Conservation (phyloP, 768 basidiomycete genomes). For the Hygrophoropsis aurantiaca region DNA sequence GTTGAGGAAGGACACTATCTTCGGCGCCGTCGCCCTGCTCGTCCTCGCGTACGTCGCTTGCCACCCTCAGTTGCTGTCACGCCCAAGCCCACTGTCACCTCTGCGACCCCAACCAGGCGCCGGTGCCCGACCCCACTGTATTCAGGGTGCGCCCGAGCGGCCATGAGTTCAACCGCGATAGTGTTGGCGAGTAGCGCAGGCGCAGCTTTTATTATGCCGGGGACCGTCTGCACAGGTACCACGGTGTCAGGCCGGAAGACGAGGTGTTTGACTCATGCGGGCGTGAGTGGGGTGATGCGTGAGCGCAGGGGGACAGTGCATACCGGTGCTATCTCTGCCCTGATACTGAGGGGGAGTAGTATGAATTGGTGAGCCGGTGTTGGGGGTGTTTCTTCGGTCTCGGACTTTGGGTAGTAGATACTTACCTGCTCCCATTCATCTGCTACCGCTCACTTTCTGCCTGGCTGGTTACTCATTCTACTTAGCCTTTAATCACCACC, state of each 20-base stretch:
- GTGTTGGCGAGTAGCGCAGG: conserved; percentile 68
- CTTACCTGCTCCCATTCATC: too few species aligned
- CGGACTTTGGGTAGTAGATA: too few species aligned
- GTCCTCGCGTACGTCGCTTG: conserved; percentile 73
- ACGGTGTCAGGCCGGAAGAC: conserved; percentile 37
- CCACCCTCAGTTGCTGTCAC: conserved; percentile 63
- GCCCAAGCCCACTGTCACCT: conserved; percentile 73
- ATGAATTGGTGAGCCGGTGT: conserved; percentile 82
- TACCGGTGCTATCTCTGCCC: conserved; percentile 67
- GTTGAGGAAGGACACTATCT: conserved; percentile 36
- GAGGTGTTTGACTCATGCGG: conserved; percentile 34
- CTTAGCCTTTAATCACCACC: too few species aligned
- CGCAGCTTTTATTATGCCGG: conserved; percentile 87
- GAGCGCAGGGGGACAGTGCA: conserved; percentile 61
- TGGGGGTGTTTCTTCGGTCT: too few species aligned
- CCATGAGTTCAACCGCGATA: conserved; percentile 77
- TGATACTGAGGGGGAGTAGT: conserved; percentile 77
- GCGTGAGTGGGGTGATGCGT: conserved; percentile 37
- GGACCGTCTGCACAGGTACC: conserved; percentile 69
- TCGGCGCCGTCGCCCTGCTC: conserved; percentile 76
- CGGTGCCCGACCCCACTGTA: conserved; percentile 24
- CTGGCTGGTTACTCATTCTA: too few species aligned
- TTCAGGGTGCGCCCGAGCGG: conserved; percentile 56
- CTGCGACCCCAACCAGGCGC: conserved; percentile 56
- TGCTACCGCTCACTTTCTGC: too few species aligned